Evolutionary conservation across 106 monocot genomes (phyloP).

Genomic region (Acanthochlamys bracteata): DNA sequence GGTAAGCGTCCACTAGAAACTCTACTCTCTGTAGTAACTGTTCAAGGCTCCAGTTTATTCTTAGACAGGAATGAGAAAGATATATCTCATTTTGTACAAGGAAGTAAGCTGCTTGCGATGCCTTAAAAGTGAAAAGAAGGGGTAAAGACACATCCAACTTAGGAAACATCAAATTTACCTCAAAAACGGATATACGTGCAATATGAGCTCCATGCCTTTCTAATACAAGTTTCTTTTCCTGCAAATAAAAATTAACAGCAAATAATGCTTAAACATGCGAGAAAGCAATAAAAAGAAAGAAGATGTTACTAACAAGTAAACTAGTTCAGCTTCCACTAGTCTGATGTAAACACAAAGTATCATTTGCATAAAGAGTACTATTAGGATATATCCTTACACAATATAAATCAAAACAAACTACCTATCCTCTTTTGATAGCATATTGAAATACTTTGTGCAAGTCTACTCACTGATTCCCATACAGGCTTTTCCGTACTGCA

Average conservation of each 20-base stretch:
- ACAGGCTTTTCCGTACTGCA: conserved; percentile 72
- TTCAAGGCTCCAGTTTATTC: not conserved
- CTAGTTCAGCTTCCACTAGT: not conserved
- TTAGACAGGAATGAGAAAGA: not conserved
- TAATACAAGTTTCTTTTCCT: conserved; percentile 84
- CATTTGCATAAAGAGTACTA: not conserved
- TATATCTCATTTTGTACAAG: too few relatives aligned
- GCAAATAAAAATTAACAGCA: conserved; percentile 6
- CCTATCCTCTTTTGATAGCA: not conserved
- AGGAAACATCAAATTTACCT: conserved; percentile 31
- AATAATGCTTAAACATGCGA: not conserved
- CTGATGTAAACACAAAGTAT: not conserved
- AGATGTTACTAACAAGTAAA: too few relatives aligned
- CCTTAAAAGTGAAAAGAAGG: not conserved
- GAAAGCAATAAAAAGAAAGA: not conserved
- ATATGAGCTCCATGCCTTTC: conserved; percentile 82
- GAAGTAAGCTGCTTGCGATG: not conserved
- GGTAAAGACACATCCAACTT: not conserved
- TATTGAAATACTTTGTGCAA: not conserved
- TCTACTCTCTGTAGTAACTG: not conserved
- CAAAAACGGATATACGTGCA: conserved; percentile 88
- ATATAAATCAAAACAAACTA: too few relatives aligned
- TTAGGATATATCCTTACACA: too few relatives aligned
- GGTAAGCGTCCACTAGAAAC: not conserved
- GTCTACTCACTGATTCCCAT: conserved; percentile 87